Conservation (phyloP, 1,284 basidiomycete genomes). For the Apiotrichum sp. region DNA sequence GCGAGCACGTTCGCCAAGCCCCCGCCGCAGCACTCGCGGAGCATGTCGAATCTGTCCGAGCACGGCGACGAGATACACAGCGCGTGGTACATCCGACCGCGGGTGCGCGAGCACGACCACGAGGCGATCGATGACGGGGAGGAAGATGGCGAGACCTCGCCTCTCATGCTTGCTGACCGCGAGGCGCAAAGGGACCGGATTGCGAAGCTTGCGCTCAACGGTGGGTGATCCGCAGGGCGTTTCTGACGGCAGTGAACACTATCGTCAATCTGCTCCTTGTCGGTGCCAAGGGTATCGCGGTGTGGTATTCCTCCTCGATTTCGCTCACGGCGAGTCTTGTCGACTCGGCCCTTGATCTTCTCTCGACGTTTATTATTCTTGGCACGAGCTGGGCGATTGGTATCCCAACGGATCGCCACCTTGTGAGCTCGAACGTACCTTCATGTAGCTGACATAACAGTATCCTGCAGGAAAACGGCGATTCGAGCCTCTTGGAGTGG, state of each 20-base stretch:
- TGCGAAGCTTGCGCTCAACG: conserved; percentile 38
- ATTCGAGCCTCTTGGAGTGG: conserved; percentile 50
- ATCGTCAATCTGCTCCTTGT: conserved; percentile 51
- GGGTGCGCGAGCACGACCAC: not conserved
- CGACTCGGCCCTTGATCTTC: conserved; percentile 53
- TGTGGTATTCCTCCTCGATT: conserved; percentile 53
- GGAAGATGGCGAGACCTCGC: conserved; percentile 20
- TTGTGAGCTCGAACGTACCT: conserved; percentile 11
- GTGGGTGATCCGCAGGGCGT: conserved; percentile 16
- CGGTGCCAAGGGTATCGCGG: conserved; percentile 51
- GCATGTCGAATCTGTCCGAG: not conserved
- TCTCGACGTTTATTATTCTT: conserved; percentile 51
- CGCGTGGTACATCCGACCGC: conserved; percentile 19
- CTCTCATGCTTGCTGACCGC: conserved; percentile 22
- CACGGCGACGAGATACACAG: conserved; percentile 7
- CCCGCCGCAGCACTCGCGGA: not conserved
- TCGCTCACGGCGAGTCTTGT: conserved; percentile 54
- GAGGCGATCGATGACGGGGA: conserved; percentile 1
- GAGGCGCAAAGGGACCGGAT: conserved; percentile 36
- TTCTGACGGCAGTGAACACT: conserved; percentile 40
- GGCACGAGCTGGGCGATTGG: conserved; percentile 45
- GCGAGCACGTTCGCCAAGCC: conserved; percentile 32
- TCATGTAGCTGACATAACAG: conserved; percentile 4
- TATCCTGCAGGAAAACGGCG: conserved; percentile 53
- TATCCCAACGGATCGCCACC: conserved; percentile 34